phyloP scores from a whole-genome alignment of 2,329 filamentous ascomycete species.

The Ophiostoma fasciatum region DNA sequence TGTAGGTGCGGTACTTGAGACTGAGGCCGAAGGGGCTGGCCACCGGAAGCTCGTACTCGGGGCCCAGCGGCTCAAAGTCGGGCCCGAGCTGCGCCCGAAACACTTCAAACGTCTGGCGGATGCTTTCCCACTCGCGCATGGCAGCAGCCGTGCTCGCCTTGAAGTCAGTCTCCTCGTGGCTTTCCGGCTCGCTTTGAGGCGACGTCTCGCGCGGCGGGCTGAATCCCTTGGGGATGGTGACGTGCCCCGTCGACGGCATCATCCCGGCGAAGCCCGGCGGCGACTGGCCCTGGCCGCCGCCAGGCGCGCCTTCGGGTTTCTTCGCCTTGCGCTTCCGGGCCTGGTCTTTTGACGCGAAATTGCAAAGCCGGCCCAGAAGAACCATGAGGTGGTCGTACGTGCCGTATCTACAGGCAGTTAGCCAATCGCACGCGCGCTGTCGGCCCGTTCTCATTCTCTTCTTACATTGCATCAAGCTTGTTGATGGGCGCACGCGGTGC shows the following conservation, averaged over 20 bases:
- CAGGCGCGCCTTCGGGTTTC: constrained; percentile 20
- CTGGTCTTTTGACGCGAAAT: constrained; percentile 66
- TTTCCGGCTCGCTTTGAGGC: constrained; percentile 22
- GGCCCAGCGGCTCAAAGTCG: constrained; percentile 60
- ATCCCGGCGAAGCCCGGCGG: constrained; percentile 39
- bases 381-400: constrained; percentile 80
- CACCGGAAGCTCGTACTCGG: constrained; percentile 47
- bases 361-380: constrained; percentile 61
- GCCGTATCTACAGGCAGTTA: no score
- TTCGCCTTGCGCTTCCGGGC: constrained; percentile 59
- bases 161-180: constrained; percentile 41
- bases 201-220: constrained; percentile 30
- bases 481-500: constrained; percentile 72
- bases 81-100: constrained; percentile 53
- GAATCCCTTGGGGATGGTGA: constrained; percentile 39
- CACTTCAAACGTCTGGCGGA: constrained; percentile 53
- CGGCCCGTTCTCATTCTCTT: no score
- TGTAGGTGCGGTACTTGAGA: constrained; percentile 69
- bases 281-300: constrained; percentile 18
- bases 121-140: constrained; percentile 61
- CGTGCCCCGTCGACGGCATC: constrained; percentile 35
- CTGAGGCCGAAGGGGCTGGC: constrained; percentile 70
- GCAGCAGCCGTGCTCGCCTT: constrained; percentile 54
- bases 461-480: constrained; percentile 56
- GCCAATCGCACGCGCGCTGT: no score